Conservation (phyloP, 169 alveolate species). For the Eimeria praecox region DNA sequence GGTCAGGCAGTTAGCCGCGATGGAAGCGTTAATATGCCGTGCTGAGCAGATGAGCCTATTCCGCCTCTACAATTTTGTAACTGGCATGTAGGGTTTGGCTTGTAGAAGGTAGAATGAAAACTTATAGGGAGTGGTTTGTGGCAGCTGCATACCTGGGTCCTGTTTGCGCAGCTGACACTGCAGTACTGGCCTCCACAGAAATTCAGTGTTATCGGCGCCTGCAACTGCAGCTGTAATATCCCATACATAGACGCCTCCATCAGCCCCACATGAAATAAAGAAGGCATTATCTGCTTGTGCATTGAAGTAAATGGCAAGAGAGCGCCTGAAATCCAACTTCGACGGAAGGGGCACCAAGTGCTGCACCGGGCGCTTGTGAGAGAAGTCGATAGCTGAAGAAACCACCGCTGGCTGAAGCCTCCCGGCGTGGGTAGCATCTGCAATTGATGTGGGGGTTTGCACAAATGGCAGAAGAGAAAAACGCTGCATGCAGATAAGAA, state of each 20-base stretch:
- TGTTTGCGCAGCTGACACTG: conserved; percentile 64
- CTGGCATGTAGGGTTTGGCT: background rate
- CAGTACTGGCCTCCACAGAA: conserved; percentile 76
- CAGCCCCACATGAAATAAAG: conserved; percentile 58
- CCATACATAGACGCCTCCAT: conserved; percentile 70
- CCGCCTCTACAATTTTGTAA: background rate
- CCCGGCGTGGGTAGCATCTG: conserved; percentile 13
- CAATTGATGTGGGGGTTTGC: background rate
- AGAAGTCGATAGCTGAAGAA: conserved; percentile 72
- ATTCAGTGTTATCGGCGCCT: conserved; percentile 21
- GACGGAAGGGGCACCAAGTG: conserved; percentile 49
- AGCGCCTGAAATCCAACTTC: conserved; percentile 38
- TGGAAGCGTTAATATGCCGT: background rate
- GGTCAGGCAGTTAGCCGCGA: background rate
- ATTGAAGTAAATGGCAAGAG: conserved; percentile 39
- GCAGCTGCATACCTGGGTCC: conserved; percentile 48
- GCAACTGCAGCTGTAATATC: conserved; percentile 70
- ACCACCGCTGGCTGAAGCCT: conserved; percentile 30
- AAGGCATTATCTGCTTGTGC: conserved; percentile 16
- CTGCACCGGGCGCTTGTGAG: conserved; percentile 77
- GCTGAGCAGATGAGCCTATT: background rate
- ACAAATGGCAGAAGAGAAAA: background rate
- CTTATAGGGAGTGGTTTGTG: background rate
- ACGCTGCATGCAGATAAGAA: background rate
- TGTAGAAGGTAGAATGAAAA: background rate